Base-by-base conservation (phyloP, 163 green algal genomes). In the Chlamydomonas reinhardtii region DNA sequence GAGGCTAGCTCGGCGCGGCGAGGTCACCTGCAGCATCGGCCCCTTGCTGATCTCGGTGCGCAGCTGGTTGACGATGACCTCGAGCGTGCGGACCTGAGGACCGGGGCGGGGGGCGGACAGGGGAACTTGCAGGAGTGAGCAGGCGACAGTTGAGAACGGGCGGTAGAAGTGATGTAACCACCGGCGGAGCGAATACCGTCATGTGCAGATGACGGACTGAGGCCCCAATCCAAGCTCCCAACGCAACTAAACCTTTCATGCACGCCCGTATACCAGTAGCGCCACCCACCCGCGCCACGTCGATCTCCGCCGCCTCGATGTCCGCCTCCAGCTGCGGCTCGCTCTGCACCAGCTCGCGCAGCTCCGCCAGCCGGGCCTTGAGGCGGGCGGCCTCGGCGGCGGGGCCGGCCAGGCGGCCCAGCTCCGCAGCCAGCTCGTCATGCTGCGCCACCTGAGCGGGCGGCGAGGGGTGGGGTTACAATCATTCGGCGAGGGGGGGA, bases 41-140 rank as follows among this genome's bases (percentile, higher is more conserved):
- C 71, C 81, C 34, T 74, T 66, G n/a, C 48, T 61, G 59, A 87
- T 80, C 34, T 87, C 81, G 19, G 70, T 19, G 31, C 81, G 81
- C 56, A 87, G 72, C 70, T 80, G 81, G 43, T 73, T 74, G 16
- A 74, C 70, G n/a, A 79, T 81, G 32, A 87, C 54, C 70, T 80
- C 70, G 54, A 87, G 71, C 37, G 81, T 87, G 81, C 81, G 81
- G 37, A 87, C 70, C 81, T 87, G 81, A 0, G 9, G 6, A 31
- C 32, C n/a, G 27, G 59, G 39, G 39, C 39, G 39, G 5, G 39
- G 39, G 39, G 15, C 9, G 29, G 35, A 20, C 52, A 24, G n/a
- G 31, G 39, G 39, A 48, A 8, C 5, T 48, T 27, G 32, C 6
- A 31, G 54, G n/a, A n/a, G n/a, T n/a, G n/a, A n/a, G n/a, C n/a